Base-by-base conservation (phyloP, 768 basidiomycete genomes). In the Dioszegia aurantiaca region DNA sequence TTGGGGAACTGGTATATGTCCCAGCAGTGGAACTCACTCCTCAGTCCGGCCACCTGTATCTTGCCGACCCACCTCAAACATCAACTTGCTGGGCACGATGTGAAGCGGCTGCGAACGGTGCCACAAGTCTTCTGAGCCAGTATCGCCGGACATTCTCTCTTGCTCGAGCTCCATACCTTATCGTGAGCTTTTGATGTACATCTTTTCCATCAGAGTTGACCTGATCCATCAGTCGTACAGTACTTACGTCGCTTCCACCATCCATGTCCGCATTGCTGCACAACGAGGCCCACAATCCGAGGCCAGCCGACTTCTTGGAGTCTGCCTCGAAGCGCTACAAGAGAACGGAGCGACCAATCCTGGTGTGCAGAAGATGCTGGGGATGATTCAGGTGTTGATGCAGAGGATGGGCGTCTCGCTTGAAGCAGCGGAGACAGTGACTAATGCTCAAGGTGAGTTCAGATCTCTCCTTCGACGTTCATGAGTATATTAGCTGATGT, bases 181-280 rank as follows among this genome's bases (percentile, higher is more conserved):
- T 62, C 43, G 60, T 62, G 31, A 17, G 56, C 44, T n/a, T 28
- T 4, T 10, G 21, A 11, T n/a, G 6, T 19, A 17, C 40, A 23
- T 21, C 8, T 40, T 16, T 47, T 3, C 31, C n/a, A n/a, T 43
- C 36, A 14, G 36, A 12, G 17, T 26, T n/a, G 2, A 10, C 36
- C 59, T 55, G 53, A 55, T 36, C 19, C 37, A 17, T 21, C 46
- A 62, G 62, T 66, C 65, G 0, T 66, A 66, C 42, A 58, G 45
- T 3, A 66, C 65, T 17, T 66, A 56, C 27, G 65, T 66, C 5
- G 65, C 65, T n/a, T 59, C 61, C 3, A 66, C 65, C 16, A 66
- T 66, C n/a, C 65, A 66, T 40, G 61, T 66, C 17, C 61, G 65
- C 17, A 62, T 57, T 17, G 63, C 56, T 16, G 46, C 60, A 0